Percentiles rank a stretch among this genome's conserved stretches.
Conservation (phyloP, 192 early-diverging fungal species). For the Backusella parvicylindrica region DNA sequence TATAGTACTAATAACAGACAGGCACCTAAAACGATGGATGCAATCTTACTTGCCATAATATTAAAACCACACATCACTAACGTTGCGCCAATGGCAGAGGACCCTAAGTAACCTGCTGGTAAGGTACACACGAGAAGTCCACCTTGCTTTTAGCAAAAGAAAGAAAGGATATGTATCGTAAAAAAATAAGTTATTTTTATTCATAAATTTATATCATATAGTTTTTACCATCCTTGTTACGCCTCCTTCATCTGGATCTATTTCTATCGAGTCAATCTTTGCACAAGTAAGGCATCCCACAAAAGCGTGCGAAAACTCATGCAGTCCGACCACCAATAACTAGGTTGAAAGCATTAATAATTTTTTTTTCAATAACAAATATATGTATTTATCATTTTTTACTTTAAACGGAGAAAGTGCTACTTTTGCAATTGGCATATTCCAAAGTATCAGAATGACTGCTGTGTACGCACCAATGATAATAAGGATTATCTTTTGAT, state of each 20-base stretch:
- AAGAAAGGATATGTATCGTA: neutral
- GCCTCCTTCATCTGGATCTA: constrained; percentile 93
- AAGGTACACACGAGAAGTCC: constrained; percentile 80
- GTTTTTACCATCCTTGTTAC: constrained; percentile 65
- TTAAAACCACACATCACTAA: constrained; percentile 95
- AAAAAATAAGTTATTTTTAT: neutral
- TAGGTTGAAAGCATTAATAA: constrained; percentile 17
- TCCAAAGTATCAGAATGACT: constrained; percentile 78
- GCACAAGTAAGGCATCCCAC: constrained; percentile 86
- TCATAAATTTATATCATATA: neutral
- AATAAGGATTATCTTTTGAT: constrained; percentile 33
- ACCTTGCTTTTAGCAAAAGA: constrained; percentile 42
- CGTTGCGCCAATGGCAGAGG: constrained; percentile 83
- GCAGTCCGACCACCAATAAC: constrained; percentile 87
- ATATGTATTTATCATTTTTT: neutral
- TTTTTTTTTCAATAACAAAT: neutral
- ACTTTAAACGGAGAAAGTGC: constrained; percentile 95
- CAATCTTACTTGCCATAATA: constrained; percentile 80
- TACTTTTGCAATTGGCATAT: constrained; percentile 78
- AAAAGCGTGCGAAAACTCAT: constrained; percentile 93
- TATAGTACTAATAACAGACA: constrained; percentile 77
- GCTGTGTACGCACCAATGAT: constrained; percentile 66
- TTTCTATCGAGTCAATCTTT: constrained; percentile 80
- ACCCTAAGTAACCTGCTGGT: constrained; percentile 90
- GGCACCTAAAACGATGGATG: constrained; percentile 78